phyloP scores from a whole-genome alignment of 2,329 filamentous ascomycete species.

The Beauveria medogensis region DNA sequence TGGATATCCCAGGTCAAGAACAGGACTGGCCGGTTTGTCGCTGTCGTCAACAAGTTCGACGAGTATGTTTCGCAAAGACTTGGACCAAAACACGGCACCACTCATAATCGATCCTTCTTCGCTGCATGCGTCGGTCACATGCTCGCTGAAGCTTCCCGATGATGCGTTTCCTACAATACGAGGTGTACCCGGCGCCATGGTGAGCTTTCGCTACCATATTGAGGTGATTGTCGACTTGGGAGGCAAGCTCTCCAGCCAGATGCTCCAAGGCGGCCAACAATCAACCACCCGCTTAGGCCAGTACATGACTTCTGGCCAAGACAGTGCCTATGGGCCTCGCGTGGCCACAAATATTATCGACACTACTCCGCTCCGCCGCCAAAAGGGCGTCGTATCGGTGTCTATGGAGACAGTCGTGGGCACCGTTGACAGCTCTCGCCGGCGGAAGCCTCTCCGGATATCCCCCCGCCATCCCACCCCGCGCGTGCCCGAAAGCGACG shows the following conservation, averaged over 20 bases:
- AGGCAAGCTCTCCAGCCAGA: constrained; percentile 69
- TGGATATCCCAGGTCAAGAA: constrained; percentile 78
- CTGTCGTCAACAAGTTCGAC: constrained; percentile 78
- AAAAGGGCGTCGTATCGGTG: constrained; percentile 86
- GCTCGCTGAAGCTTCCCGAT: constrained; percentile 78
- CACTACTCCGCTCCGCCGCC: constrained; percentile 75
- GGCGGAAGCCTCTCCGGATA: constrained; percentile 19
- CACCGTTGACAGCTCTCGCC: constrained; percentile 62
- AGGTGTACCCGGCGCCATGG: constrained; percentile 84
- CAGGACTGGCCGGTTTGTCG: constrained; percentile 77
- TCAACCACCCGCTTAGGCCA: constrained; percentile 31
- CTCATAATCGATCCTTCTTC: constrained; percentile 78
- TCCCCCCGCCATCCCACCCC: constrained; percentile 21
- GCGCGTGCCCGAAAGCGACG: constrained; percentile 23
- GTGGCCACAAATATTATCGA: constrained; percentile 64
- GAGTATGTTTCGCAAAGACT: constrained; percentile 91
- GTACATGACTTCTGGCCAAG: constrained; percentile 17
- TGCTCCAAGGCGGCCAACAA: constrained; percentile 52
- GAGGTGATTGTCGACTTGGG: constrained; percentile 91
- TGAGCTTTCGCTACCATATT: constrained; percentile 88
- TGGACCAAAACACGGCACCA: constrained; percentile 81
- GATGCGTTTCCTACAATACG: constrained; percentile 88
- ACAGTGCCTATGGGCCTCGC: constrained; percentile 24
- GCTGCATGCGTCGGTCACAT: constrained; percentile 70
- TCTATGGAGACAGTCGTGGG: constrained; percentile 83